phyloP scores from a whole-genome alignment of 805 yeast genomes.

The Zygosaccharomyces pseudorouxii region DNA sequence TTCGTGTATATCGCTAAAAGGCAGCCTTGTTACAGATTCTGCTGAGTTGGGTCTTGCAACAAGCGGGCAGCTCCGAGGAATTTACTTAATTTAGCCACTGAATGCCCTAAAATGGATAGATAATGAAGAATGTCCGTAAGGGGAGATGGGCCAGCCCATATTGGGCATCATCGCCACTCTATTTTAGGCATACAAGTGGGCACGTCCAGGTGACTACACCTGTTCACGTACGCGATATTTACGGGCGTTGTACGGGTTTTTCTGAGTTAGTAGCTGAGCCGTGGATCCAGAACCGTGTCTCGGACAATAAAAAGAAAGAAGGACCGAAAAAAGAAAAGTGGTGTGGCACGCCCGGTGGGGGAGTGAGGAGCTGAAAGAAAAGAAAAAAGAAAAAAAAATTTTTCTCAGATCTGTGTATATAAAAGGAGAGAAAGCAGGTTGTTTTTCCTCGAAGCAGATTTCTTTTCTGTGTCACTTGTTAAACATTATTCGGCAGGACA shows the following conservation, averaged over 20 bases:
- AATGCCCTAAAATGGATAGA: background rate
- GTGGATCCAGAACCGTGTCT: background rate
- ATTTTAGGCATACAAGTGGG: background rate
- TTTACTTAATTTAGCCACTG: too few relatives aligned
- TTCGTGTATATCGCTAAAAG: too few relatives aligned
- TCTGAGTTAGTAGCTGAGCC: background rate
- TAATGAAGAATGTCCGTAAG: background rate
- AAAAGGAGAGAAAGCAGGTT: background rate
- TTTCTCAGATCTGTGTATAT: slow-evolving; percentile 6
- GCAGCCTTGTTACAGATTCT: too few relatives aligned
- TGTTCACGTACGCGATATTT: background rate
- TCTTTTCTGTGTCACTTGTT: background rate
- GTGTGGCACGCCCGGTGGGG: slow-evolving; percentile 1
- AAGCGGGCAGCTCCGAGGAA: too few relatives aligned
- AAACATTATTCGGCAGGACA: too few relatives aligned
- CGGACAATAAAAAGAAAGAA: background rate
- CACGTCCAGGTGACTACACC: background rate
- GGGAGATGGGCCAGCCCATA: background rate
- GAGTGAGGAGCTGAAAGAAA: background rate
- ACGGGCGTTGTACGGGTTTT: background rate
- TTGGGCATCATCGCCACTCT: background rate
- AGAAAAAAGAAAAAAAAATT: background rate
- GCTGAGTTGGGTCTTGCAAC: too few relatives aligned
- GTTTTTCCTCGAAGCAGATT: background rate
- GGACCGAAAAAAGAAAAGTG: background rate